Conservation (phyloP, 148 eudicot genomes). For the Chenopodium formosanum region DNA sequence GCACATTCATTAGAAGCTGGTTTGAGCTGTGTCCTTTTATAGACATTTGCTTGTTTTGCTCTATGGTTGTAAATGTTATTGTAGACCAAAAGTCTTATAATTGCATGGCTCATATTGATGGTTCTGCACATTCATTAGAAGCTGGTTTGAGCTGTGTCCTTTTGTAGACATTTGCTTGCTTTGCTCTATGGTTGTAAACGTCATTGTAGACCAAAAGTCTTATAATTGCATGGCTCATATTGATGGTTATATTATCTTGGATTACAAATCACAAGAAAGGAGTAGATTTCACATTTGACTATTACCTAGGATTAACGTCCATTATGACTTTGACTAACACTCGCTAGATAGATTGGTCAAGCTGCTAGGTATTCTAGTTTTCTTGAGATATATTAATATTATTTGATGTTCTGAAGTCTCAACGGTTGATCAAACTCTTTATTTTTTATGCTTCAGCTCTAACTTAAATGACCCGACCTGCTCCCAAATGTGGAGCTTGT, state of each 20-base stretch:
- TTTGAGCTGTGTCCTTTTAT: background rate
- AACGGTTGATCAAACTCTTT: background rate
- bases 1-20: slow-evolving; percentile 7
- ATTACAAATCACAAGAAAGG: background rate
- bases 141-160: slow-evolving; percentile 10
- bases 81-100: background rate
- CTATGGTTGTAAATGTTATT: background rate
- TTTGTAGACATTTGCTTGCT: background rate
- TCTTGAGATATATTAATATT: background rate
- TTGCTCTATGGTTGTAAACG: background rate
- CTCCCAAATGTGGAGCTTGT: background rate
- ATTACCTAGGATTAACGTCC: background rate
- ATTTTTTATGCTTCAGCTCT: background rate
- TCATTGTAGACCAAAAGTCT: background rate
- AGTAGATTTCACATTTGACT: background rate
- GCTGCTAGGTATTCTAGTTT: background rate
- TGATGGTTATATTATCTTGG: background rate
- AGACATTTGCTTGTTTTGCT: background rate
- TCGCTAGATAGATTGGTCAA: background rate
- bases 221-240: background rate
- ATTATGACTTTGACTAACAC: background rate
- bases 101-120: background rate
- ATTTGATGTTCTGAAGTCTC: background rate
- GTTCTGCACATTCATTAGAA: background rate
- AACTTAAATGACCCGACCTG: background rate